Evolutionary conservation across 352 stramenopile species (phyloP), one percentile per base, ranked within the genome.

Genomic region (Globisporangium parvum): DNA sequence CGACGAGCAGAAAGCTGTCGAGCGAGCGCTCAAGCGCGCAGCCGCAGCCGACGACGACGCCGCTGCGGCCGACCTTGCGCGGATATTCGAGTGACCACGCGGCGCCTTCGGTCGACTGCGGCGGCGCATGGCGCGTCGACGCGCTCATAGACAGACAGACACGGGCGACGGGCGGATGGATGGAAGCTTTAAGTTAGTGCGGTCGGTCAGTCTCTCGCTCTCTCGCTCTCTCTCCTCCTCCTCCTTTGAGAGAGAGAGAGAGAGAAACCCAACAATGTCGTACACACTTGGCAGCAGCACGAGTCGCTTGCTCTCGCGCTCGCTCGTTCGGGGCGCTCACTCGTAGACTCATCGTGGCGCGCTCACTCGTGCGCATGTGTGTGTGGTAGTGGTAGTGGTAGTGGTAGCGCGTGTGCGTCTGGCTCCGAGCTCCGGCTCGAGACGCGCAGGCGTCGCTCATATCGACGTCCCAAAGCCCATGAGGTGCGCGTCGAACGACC

Each of bases 401-500:
- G 39, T 44, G 0, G 18, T n/a, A 20, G 39, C 6, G 39, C 15
- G 37, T 6, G 35, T 40, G 11, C 17, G 10, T 31, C 26, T 31
- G 26, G 26, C 3, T 31, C 26, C 6, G 26, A 31, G 26, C 26
- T 31, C 26, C 26, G 26, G 26, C 1, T 6, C 26, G 26, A 31
- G 26, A 6, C 6, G 26, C 26, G 26, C 26, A 31, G 26, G 14
- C 45, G 49, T 23, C 33, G 10, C 10, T n/a, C 40, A 54, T 18
- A 41, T 31, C 12, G 39, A 23, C 10, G 47, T 47, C 20, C 74
- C 65, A 53, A 87, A 73, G 45, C 75, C 71, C 66, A 81, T 73
- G 35, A 73, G 60, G 59, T 87, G 74, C 65, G 75, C 67, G 57
- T 89, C 77, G 44, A 87, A 78, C 37, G 70, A 49, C 33, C 73